Evolutionary conservation across 352 stramenopile species (phyloP), one percentile per base, ranked within the genome.

Genomic region (Phytophthora europaea): DNA sequence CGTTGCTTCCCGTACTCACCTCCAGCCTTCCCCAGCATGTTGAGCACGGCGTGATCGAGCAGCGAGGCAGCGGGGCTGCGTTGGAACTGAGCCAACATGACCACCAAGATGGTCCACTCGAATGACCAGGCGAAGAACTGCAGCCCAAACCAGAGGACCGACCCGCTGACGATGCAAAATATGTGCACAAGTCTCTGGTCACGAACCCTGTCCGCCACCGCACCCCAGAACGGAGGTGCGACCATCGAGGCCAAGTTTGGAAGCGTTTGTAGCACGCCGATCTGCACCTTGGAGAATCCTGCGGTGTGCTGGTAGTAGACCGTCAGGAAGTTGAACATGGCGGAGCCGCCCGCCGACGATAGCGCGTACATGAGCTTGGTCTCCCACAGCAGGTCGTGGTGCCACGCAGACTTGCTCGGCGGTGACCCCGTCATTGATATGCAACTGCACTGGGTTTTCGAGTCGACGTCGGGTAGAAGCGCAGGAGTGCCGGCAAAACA

Each of bases 1-100:
- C 87, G 84, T 73, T 94, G 87, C 68, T 92, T 92, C 56, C 87
- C 87, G 65, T 92, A 94, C 64, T 94, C 87, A 22, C 84, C 85
- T 34, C 87, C 87, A 40, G 84, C 75, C 57, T 83, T 84, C 10
- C 63, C 72, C 26, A 92, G 73, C 70, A 94, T 70, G 48, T 88
- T 73, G 18, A 94, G 71, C 34, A 93, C 71, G 4, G 87, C 82
- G 73, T 91, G 82, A 61, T 94, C 87, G 9, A 93, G 72, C 53
- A 94, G 55, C n/a, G 87, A 89, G 23, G 76, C 73, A 0, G 67
- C 65, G 1, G 85, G 82, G 23, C 73, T 66, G 48, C 58, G 67
- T 36, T 88, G 78, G 57, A 92, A 91, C 67, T 90, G 85, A 18
- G 71, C 87, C 40, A 86, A 31, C 40, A 80, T 26, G 31, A 92